Evolutionary conservation across 768 basidiomycete species (phyloP).

Genomic region (Boletus speciosus): DNA sequence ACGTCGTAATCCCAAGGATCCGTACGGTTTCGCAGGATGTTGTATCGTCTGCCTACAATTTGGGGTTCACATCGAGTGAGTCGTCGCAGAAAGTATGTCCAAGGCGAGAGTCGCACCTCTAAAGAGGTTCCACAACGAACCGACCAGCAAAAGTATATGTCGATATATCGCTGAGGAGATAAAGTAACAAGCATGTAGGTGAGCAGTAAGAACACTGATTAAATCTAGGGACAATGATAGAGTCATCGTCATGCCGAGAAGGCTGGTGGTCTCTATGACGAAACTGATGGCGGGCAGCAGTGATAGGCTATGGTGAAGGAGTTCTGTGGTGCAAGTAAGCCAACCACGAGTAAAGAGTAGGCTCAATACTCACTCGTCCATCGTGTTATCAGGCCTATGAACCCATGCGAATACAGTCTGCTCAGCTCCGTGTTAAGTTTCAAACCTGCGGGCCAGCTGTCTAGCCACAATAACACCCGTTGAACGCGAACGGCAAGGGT

Average conservation of each 20-base stretch:
- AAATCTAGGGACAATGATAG: slow-evolving; percentile 67
- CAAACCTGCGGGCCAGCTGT: slow-evolving; percentile 93
- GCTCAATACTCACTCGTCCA: slow-evolving; percentile 66
- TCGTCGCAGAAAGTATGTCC: not conserved
- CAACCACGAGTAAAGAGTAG: not conserved
- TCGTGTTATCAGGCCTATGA: slow-evolving; percentile 57
- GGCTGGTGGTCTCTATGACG: slow-evolving; percentile 35
- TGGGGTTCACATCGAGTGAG: not conserved
- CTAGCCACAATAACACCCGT: slow-evolving; percentile 71
- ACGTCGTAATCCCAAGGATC: slow-evolving; percentile 90
- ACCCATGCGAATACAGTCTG: slow-evolving; percentile 70
- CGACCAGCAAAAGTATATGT: slow-evolving; percentile 52
- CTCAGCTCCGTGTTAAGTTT: slow-evolving; percentile 97
- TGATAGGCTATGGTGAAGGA: slow-evolving; percentile 22
- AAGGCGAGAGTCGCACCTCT: slow-evolving; percentile 51
- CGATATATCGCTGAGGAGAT: slow-evolving; percentile 60
- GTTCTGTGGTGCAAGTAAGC: slow-evolving; percentile 9
- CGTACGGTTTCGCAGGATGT: slow-evolving; percentile 80
- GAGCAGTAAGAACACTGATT: slow-evolving; percentile 62
- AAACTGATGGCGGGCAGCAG: slow-evolving; percentile 26
- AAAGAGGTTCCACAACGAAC: slow-evolving; percentile 85
- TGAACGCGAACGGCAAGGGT: slow-evolving; percentile 38
- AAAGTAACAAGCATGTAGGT: slow-evolving; percentile 68
- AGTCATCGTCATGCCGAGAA: slow-evolving; percentile 58
- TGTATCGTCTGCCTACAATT: slow-evolving; percentile 76